Conservation (phyloP, 345 rosid genomes). For the Linum trigynum region DNA sequence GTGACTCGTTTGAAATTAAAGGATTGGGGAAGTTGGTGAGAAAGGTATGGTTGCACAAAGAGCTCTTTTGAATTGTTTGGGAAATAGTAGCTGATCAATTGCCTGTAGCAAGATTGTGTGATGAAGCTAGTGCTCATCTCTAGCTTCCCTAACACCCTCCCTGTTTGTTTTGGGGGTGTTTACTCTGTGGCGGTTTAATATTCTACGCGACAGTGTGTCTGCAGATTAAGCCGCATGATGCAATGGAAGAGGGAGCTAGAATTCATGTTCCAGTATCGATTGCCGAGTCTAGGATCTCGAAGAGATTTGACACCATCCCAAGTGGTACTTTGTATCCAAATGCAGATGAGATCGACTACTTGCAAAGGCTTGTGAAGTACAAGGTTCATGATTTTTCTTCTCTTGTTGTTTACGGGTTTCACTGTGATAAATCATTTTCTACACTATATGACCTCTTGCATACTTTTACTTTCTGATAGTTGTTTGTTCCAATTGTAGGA, state of each 20-base stretch:
- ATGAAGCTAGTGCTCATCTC: neutral
- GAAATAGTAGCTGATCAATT: too few relatives aligned
- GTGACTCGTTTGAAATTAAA: neutral
- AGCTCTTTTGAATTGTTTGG: neutral
- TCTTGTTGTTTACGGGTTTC: neutral
- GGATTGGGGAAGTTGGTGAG: neutral
- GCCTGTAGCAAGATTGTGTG: neutral
- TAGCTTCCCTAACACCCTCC: neutral
- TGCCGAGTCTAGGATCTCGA: conserved; percentile 60
- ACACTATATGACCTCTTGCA: neutral
- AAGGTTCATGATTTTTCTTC: conserved; percentile 35
- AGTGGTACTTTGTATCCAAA: conserved; percentile 84
- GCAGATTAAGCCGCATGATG: conserved; percentile 64
- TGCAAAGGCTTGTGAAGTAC: conserved; percentile 84
- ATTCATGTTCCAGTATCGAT: conserved; percentile 62
- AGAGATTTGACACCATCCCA: conserved; percentile 77
- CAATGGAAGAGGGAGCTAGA: conserved; percentile 60
- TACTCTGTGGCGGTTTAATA: conserved; percentile 20
- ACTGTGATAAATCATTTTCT: neutral
- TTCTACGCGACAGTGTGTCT: conserved; percentile 31
- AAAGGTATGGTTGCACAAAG: neutral
- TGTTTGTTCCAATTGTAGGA: conserved; percentile 40
- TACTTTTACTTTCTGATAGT: neutral
- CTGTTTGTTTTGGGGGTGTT: neutral
- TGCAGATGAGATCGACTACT: conserved; percentile 80